Base-by-base conservation (phyloP, 768 basidiomycete genomes). In the Leccinum obscurum region DNA sequence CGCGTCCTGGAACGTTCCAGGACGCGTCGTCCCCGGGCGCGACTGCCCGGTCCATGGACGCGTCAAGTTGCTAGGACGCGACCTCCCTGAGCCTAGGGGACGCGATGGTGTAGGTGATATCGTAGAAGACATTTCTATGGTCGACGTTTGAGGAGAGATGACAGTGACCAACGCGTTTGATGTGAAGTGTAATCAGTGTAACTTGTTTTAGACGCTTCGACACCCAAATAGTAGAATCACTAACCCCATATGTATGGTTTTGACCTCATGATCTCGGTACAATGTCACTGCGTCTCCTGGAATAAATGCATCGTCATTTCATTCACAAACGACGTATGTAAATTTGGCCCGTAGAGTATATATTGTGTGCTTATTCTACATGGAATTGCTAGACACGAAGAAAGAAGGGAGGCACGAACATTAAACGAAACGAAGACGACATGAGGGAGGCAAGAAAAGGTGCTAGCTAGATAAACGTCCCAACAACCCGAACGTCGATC, bases 11-110 rank as follows among this genome's bases (percentile, higher is more conserved):
- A n/a, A n/a, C n/a, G 72, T 75, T 41, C 72, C 70, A 11, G 67
- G 67, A 50, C 71, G 70, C 8, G 65, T 59, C 28, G 78, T 80
- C 26, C 70, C 69, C 1, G 88, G 81, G 54, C 86, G 81, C 14
- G 88, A 86, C 57, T 84, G 83, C 2, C 72, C 80, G 1, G 86
- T 85, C 77, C 80, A 77, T 8, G 84, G 83, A 51, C 83, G 85
- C 41, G 70, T 59, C 15, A 60, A 56, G 4, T 57, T 60, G 3
- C 67, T 63, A 10, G 53, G 59, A 55, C 57, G 61, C 37, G 67
- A 66, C 48, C 56, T 60, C 8, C 62, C 49, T 4, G 69, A 64
- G 37, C 50, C 54, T 7, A 61, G 39, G 14, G 56, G 56, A 22
- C 63, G 68, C 11, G 61, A 60, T 17, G 61, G 55, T 28, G 49